phyloP scores from a whole-genome alignment of 257 asterid species.

The Solanum clarkiae region DNA sequence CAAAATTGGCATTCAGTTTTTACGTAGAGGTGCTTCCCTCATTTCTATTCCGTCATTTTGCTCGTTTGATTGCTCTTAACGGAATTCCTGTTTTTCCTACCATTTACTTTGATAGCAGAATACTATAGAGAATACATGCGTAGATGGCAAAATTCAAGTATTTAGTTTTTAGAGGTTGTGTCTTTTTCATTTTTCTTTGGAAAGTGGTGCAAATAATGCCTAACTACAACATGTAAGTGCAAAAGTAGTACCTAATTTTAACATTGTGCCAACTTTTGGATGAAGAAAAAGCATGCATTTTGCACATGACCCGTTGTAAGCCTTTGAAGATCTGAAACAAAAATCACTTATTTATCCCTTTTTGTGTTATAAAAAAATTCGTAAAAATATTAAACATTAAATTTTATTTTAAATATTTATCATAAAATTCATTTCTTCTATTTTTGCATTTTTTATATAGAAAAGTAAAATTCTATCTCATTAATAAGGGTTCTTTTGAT shows the following conservation, averaged over 20 bases:
- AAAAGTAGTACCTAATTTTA: not conserved
- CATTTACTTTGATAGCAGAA: not conserved
- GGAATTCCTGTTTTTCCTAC: not conserved
- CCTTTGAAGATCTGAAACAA: not conserved
- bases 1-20: conserved; percentile 87
- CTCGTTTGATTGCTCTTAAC: not conserved
- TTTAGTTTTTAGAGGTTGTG: not conserved
- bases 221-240: not conserved
- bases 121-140: not conserved
- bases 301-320: not conserved
- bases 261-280: not conserved
- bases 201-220: not conserved
- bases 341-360: not conserved
- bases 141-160: not conserved
- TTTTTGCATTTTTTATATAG: not conserved
- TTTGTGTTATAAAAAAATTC: not conserved
- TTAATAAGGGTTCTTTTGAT: not conserved
- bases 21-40: conserved; percentile 55
- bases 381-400: not conserved
- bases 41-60: not conserved
- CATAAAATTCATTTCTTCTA: not conserved
- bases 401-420: not conserved
- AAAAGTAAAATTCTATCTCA: not conserved
- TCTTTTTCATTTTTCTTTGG: not conserved
- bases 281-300: not conserved